Conservation (phyloP, 2,329 filamentous ascomycete species). For the Fusarium floridanum region DNA sequence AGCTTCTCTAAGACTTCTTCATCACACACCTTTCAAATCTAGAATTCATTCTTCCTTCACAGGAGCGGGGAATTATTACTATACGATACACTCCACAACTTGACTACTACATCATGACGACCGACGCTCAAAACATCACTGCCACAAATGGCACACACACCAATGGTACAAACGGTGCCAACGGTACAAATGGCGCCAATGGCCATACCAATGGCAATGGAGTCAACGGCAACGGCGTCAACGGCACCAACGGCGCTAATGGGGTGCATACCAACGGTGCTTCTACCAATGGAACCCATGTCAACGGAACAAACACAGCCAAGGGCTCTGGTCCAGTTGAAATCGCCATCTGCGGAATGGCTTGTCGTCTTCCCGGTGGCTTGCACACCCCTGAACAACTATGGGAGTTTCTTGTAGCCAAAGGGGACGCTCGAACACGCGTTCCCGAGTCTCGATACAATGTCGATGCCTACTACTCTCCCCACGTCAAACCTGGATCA, state of each 20-base stretch:
- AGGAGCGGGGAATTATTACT: not conserved
- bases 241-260: slow-evolving; percentile 4
- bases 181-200: not conserved
- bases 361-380: slow-evolving; percentile 42
- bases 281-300: not conserved
- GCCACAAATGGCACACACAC: not conserved
- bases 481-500: slow-evolving; percentile 28
- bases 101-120: not conserved
- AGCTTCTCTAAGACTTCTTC: not conserved
- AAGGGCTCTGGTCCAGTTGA: not conserved
- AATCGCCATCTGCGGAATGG: slow-evolving; percentile 49
- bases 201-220: slow-evolving; percentile 8
- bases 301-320: not conserved
- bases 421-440: slow-evolving; percentile 34
- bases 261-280: slow-evolving; percentile 4
- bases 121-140: not conserved
- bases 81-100: not conserved
- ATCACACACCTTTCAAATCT: not conserved
- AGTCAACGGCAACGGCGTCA: not conserved
- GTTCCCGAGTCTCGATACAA: slow-evolving; percentile 42
- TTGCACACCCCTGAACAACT: slow-evolving; percentile 32
- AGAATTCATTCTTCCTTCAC: slow-evolving; percentile 5
- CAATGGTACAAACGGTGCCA: slow-evolving; percentile 1
- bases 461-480: slow-evolving; percentile 34
- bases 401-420: slow-evolving; percentile 44